Percentiles rank a stretch among this genome's conserved stretches.
Evolutionary conservation across 73 alveolate species (phyloP).

Genomic region (Urostyla sp.): DNA sequence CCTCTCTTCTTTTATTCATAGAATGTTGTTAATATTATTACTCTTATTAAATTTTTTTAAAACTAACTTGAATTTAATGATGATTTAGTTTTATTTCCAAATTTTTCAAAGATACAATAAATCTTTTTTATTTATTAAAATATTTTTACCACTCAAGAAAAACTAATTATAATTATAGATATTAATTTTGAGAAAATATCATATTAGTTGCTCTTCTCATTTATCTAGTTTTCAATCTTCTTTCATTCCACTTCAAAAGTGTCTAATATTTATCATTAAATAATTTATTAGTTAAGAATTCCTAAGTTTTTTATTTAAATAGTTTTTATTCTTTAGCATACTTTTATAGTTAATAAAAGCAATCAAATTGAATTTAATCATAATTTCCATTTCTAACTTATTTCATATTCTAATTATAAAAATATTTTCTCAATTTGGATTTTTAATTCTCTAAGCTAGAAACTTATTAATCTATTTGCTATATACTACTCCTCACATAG

Average conservation of each 20-base stretch:
- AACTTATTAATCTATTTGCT: not conserved
- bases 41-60: too few species aligned
- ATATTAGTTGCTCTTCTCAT: not conserved
- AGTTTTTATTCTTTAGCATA: not conserved
- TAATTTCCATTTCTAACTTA: not conserved
- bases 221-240: not conserved
- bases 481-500: not conserved
- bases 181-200: not conserved
- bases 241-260: conserved; percentile 12
- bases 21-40: too few species aligned
- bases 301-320: not conserved
- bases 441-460: not conserved
- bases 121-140: too few species aligned
- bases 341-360: not conserved
- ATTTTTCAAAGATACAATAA: too few species aligned
- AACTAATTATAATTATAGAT: not conserved
- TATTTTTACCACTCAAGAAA: too few species aligned
- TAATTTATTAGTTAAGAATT: not conserved
- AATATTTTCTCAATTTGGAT: not conserved
- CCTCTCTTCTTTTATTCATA: too few species aligned
- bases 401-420: conserved; percentile 2
- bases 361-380: not conserved
- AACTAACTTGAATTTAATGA: too few species aligned
- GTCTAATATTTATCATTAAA: not conserved
- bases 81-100: too few species aligned